Base-by-base conservation (phyloP, 441 rosid genomes). In the Croton laevigatus region DNA sequence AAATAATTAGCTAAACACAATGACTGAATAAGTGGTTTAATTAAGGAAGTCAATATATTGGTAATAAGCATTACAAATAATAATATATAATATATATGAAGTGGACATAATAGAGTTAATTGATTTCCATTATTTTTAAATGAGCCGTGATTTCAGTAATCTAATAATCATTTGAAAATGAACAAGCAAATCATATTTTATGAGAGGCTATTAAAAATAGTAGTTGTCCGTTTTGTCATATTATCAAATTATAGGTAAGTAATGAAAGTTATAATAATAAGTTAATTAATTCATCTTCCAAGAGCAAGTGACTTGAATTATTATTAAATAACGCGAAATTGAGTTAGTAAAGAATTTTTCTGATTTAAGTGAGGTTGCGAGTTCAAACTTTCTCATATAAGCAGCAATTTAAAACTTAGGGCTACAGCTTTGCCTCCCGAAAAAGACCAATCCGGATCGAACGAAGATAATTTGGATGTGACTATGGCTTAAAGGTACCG, bases 81-180 rank as follows among this genome's bases (percentile, higher is more conserved):
- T 27, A 27, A 27, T 2, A 27, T 27, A n/a, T n/a, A n/a, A n/a
- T 27, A 27, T 27, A 59, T 19, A 53, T 19, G 22, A 53, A 59
- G 10, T 57, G 60, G 60, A 10, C 60, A 57, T 23, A 22, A 57
- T 57, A 9, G 17, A 58, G 62, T 58, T 58, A 58, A 27, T 59
- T 32, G 40, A n/a, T 59, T 4, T 32, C n/a, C 11, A 4, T 57
- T n/a, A n/a, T 53, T 55, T 59, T 59, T 4, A 58, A 59, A 27
- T 59, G 62, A 11, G 23, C 62, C 42, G 62, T 59, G 62, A 59
- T 59, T 59, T 59, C 62, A 59, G 62, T 34, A 59, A 59, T 32
- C 62, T 32, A 32, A 59, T 34, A 14, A 53, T 53, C 57, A 53
- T 19, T 53, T 53, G 27, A 19, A 23, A n/a, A 19, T 19, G n/a